phyloP scores from a whole-genome alignment of 2,329 filamentous ascomycete genomes.

The Sporothrix phasma region DNA sequence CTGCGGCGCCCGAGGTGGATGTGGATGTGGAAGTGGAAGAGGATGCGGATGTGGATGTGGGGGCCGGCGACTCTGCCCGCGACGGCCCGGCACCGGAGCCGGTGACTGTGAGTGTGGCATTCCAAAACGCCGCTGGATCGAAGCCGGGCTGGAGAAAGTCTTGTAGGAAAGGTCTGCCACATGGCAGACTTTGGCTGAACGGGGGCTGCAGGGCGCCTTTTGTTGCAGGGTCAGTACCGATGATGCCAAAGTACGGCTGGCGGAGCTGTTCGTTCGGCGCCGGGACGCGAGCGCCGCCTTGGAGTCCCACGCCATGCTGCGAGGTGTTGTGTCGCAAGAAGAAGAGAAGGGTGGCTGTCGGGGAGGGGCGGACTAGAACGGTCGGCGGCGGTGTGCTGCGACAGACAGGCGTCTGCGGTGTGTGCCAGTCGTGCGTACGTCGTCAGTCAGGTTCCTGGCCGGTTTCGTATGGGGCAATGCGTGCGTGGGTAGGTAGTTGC shows the following conservation, averaged over 20 bases:
- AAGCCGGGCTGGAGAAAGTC: conserved; percentile 74
- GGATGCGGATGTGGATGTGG: conserved; percentile 19
- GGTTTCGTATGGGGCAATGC: no score
- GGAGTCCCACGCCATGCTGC: conserved; percentile 32
- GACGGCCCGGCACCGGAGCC: background rate
- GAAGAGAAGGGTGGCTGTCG: background rate
- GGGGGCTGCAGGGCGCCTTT: conserved; percentile 21
- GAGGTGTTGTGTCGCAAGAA: background rate
- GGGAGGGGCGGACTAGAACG: background rate
- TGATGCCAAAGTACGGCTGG: conserved; percentile 27
- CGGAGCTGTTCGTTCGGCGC: conserved; percentile 39
- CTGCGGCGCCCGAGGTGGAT: conserved; percentile 12
- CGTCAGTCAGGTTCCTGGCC: no score
- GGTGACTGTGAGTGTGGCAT: conserved; percentile 54
- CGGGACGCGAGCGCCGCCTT: conserved; percentile 26
- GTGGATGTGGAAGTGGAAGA: conserved; percentile 21
- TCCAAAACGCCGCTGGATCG: conserved; percentile 78
- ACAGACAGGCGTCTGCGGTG: background rate
- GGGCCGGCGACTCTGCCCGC: conserved; percentile 1
- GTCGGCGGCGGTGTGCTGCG: background rate
- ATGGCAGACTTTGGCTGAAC: conserved; percentile 48
- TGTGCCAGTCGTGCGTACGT: background rate
- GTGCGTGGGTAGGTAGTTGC: background rate
- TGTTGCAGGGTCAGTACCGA: conserved; percentile 32
- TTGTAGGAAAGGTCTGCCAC: conserved; percentile 60